Evolutionary conservation across 1,139 yeast species (phyloP), one percentile per base, ranked within the genome.

Genomic region (Yamadazyma aaseri): DNA sequence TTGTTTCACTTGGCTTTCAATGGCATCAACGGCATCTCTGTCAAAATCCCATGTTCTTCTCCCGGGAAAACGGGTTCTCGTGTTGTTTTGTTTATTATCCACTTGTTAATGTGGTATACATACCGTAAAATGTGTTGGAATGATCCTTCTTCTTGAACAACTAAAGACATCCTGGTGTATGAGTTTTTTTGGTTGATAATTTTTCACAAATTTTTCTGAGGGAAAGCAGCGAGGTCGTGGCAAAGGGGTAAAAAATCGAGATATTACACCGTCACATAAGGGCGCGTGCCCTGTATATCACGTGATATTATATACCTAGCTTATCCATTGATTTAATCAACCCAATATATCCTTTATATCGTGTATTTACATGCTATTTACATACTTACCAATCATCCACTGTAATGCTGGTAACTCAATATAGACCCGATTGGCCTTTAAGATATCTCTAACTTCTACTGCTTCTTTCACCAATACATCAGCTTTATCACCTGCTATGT

Each of bases 71-170:
- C n/a, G n/a, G n/a, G n/a, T n/a, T n/a, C n/a, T n/a, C n/a, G n/a
- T n/a, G n/a, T n/a, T n/a, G n/a, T n/a, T n/a, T n/a, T n/a, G n/a
- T n/a, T n/a, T n/a, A n/a, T n/a, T n/a, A n/a, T n/a, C n/a, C n/a
- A n/a, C n/a, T n/a, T n/a, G n/a, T n/a, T n/a, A n/a, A n/a, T n/a
- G n/a, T n/a, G n/a, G n/a, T 18, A 10, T 22, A 83, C 95, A 73
- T 84, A 85, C 95, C 97, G 98, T 80, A 92, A 87, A 80, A 92
- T 92, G 95, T 94, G 99, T 81, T 94, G 98, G 96, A 94, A 92
- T 71, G 94, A 86, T 76, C 96, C 96, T 80, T 86, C 84, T 81
- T 92, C 97, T 77, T 86, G 94, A 76, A 90, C 94, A 77, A 87
- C 96, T 84, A 90, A 85, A 73, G 95, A 83, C 95, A 85, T 84